Percentiles rank a stretch among this genome's conserved stretches.
Conservation (phyloP, 176 grass and related monocot species). For the Aegilops tauschii region DNA sequence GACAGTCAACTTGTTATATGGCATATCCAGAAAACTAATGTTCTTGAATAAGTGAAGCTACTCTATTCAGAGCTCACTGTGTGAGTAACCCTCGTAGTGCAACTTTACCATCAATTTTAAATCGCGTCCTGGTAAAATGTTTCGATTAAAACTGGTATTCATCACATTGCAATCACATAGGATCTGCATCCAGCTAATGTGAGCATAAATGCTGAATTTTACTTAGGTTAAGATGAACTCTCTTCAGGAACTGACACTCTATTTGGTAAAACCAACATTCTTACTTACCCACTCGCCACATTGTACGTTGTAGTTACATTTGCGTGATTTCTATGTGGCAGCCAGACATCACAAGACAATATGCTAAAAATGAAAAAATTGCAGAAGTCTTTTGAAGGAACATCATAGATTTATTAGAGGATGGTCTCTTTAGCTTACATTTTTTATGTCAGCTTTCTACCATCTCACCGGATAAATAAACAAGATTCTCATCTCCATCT, state of each 20-base stretch:
- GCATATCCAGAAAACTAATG: background rate
- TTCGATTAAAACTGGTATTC: background rate
- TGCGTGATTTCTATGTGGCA: background rate
- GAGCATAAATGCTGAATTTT: background rate
- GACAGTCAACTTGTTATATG: background rate
- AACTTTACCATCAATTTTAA: slow-evolving; percentile 1
- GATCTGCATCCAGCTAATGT: background rate
- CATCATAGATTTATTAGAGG: background rate
- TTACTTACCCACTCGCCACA: background rate
- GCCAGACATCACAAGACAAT: background rate
- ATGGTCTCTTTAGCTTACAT: background rate
- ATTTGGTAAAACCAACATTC: background rate
- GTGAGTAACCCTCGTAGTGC: background rate
- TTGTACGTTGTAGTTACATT: background rate
- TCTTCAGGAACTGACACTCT: background rate
- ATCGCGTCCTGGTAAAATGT: background rate
- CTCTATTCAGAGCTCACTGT: background rate
- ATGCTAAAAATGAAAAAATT: background rate
- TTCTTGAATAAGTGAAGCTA: background rate
- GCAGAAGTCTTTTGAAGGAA: background rate
- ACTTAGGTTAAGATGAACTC: background rate
- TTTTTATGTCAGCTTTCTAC: background rate
- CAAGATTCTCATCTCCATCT: background rate
- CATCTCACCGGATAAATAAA: too few relatives aligned
- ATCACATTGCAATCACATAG: background rate